Conservation (phyloP, 169 alveolate genomes). For the Theileria annulata region DNA sequence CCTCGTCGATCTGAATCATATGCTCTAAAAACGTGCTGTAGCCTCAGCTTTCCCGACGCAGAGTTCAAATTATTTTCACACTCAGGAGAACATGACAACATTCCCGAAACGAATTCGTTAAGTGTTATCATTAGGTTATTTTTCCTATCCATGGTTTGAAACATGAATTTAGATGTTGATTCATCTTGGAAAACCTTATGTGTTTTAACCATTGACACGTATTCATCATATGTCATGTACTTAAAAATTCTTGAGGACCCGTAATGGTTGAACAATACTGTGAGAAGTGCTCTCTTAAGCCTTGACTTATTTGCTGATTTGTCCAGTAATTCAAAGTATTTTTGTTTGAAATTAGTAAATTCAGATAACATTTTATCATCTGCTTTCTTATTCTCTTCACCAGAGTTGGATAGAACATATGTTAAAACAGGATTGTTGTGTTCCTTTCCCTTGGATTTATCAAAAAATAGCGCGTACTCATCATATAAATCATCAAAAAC, state of each 20-base stretch:
- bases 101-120: constrained; percentile 73
- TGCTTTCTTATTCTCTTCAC: background rate
- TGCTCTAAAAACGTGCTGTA: constrained; percentile 76
- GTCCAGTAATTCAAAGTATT: constrained; percentile 14
- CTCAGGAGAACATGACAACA: constrained; percentile 78
- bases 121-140: constrained; percentile 50
- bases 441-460: background rate
- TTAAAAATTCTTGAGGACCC: constrained; percentile 41
- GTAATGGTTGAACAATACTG: constrained; percentile 62
- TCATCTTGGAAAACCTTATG: constrained; percentile 66
- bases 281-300: constrained; percentile 46
- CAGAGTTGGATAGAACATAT: background rate
- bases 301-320: constrained; percentile 10
- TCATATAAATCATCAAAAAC: background rate
- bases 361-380: background rate
- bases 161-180: constrained; percentile 63
- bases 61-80: constrained; percentile 49
- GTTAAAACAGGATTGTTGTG: background rate
- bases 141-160: constrained; percentile 73
- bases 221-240: constrained; percentile 58
- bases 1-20: constrained; percentile 74
- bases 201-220: constrained; percentile 25
- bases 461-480: background rate
- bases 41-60: constrained; percentile 69
- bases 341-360: background rate